phyloP scores from a whole-genome alignment of 306 rosid genomes.

The Adenanthera pavonina region DNA sequence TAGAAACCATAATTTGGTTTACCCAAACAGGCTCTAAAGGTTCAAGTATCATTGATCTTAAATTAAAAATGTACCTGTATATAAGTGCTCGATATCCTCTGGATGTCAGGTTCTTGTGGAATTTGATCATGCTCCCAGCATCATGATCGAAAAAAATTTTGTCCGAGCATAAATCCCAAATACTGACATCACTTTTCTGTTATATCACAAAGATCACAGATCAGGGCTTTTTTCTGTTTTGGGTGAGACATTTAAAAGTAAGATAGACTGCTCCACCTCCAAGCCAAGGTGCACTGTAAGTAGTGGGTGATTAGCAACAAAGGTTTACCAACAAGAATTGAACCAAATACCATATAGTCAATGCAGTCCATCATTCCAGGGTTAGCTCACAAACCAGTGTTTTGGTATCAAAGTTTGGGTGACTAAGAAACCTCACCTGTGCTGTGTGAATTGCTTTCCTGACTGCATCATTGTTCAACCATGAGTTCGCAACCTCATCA shows the following conservation, averaged over 20 bases:
- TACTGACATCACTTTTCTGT: constrained; percentile 55
- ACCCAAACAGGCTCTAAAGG: not conserved
- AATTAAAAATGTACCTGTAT: constrained; percentile 64
- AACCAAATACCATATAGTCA: not conserved
- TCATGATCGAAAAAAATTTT: constrained; percentile 52
- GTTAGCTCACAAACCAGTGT: not conserved
- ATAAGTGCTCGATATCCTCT: constrained; percentile 86
- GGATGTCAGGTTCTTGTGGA: constrained; percentile 80
- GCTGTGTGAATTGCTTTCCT: constrained; percentile 79
- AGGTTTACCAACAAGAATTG: not conserved
- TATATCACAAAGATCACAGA: constrained; percentile 30
- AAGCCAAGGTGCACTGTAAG: not conserved
- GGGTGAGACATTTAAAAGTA: not conserved
- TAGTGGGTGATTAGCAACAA: not conserved
- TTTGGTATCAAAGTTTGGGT: not conserved
- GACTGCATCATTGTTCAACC: constrained; percentile 80
- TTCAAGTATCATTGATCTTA: constrained; percentile 11
- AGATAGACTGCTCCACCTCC: not conserved
- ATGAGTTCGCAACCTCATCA: constrained; percentile 69
- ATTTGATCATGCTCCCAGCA: constrained; percentile 92
- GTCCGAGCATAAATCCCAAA: constrained; percentile 76
- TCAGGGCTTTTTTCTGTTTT: not conserved
- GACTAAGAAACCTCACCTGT: constrained; percentile 54
- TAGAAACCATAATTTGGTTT: too few species aligned
- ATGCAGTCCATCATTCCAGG: not conserved